phyloP scores from a whole-genome alignment of 2,329 filamentous ascomycete species.

The Sclerotinia spermophila region DNA sequence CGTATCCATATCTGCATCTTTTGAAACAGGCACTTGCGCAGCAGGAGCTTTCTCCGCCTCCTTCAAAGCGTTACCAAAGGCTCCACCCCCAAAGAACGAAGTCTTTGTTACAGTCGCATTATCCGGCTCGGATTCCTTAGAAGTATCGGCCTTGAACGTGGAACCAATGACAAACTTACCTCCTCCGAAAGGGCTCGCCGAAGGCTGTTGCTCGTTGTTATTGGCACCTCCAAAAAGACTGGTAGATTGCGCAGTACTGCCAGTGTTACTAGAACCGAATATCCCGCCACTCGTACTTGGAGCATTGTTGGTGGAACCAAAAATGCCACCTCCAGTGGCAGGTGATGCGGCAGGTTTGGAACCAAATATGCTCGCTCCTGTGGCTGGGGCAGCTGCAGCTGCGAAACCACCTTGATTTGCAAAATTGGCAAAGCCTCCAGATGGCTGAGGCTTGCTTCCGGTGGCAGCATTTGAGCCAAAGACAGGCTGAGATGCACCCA shows the following conservation, averaged over 20 bases:
- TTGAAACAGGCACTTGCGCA: slow-evolving; percentile 33
- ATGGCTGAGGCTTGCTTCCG: slow-evolving; percentile 35
- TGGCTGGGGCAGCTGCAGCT: slow-evolving; percentile 33
- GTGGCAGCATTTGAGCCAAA: slow-evolving; percentile 35
- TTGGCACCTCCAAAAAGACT: slow-evolving; percentile 39
- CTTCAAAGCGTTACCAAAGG: slow-evolving; percentile 57
- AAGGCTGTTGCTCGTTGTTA: slow-evolving; percentile 35
- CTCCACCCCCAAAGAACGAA: slow-evolving; percentile 55
- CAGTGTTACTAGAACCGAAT: slow-evolving; percentile 30
- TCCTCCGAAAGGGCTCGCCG: slow-evolving; percentile 22
- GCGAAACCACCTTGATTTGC: slow-evolving; percentile 54
- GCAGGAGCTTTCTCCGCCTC: slow-evolving; percentile 41
- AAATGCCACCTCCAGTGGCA: slow-evolving; percentile 22
- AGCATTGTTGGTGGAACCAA: slow-evolving; percentile 18
- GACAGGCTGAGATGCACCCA: slow-evolving; percentile 40
- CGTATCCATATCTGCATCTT: slow-evolving; percentile 52
- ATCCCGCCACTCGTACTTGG: slow-evolving; percentile 36
- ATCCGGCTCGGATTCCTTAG: slow-evolving; percentile 56
- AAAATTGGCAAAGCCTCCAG: slow-evolving; percentile 53
- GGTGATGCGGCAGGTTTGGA: slow-evolving; percentile 21
- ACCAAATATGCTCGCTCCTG: slow-evolving; percentile 36
- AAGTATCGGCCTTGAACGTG: slow-evolving; percentile 44
- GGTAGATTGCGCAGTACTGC: slow-evolving; percentile 13
- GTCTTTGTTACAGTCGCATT: slow-evolving; percentile 43
- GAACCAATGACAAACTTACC: slow-evolving; percentile 34